A percentile compares a stretch with the other conserved stretches of the same genome.
Conservation (phyloP, 179 eudicot genomes). For the Silene coronaria region DNA sequence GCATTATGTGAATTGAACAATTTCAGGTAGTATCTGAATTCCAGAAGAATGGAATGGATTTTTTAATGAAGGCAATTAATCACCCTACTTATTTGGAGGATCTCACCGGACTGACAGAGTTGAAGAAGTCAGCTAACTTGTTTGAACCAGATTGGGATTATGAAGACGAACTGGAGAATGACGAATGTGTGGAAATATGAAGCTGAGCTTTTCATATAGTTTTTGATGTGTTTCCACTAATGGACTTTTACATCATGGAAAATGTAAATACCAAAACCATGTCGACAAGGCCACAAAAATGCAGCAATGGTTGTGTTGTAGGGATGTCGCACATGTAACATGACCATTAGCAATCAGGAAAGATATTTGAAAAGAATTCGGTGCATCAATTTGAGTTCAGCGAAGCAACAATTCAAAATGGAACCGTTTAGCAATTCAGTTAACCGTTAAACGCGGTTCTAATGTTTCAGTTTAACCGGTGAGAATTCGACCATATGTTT, state of each 20-base stretch:
- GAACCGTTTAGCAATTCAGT: no score
- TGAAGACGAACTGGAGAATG: slow-evolving; percentile 51
- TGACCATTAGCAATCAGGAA: no score
- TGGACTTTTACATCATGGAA: neutral
- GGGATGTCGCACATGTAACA: no score
- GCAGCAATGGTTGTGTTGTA: no score
- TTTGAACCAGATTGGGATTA: slow-evolving; percentile 71
- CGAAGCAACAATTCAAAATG: no score
- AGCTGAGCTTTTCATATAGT: neutral
- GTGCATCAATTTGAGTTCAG: no score
- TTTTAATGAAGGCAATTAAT: slow-evolving; percentile 76
- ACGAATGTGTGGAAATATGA: slow-evolving; percentile 62
- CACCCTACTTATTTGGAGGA: slow-evolving; percentile 97
- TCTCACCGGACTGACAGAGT: slow-evolving; percentile 82
- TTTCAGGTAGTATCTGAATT: slow-evolving; percentile 82
- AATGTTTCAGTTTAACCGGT: no score
- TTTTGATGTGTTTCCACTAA: neutral
- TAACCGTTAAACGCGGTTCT: no score
- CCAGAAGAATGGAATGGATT: slow-evolving; percentile 59
- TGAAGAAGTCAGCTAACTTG: slow-evolving; percentile 60
- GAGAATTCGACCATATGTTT: no score
- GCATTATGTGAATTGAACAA: neutral
- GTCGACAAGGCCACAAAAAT: neutral
- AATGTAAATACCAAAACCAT: neutral
- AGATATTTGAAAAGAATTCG: no score